phyloP scores from a whole-genome alignment of 2,329 filamentous ascomycete genomes.

The Seiridium cupressi region DNA sequence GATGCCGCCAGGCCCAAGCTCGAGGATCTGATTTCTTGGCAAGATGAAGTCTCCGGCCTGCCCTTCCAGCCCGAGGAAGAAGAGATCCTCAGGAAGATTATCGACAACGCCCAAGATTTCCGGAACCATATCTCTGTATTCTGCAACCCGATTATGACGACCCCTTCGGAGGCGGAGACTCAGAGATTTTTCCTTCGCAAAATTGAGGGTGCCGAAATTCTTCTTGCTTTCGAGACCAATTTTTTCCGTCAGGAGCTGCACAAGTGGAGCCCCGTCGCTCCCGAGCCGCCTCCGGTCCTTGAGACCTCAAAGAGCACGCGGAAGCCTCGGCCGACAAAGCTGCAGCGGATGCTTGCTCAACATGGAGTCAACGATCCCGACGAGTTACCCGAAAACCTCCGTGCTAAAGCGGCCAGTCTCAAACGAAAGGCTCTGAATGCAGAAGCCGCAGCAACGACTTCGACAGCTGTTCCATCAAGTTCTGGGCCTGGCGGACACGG shows the following conservation, averaged over 20 bases:
- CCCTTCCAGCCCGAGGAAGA: conserved; percentile 98
- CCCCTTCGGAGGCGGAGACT: conserved; percentile 81
- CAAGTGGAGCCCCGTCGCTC: conserved; percentile 89
- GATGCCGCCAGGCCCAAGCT: conserved; percentile 94
- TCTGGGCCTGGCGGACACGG: conserved; percentile 20
- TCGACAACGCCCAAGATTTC: conserved; percentile 81
- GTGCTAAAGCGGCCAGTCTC: conserved; percentile 71
- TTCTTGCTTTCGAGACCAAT: conserved; percentile 92
- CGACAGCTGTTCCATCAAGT: conserved; percentile 18
- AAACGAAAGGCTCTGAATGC: conserved; percentile 69
- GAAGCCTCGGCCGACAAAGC: conserved; percentile 93
- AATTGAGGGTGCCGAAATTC: conserved; percentile 92
- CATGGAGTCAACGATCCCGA: conserved; percentile 88
- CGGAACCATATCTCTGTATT: conserved; percentile 77
- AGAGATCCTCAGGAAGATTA: conserved; percentile 79
- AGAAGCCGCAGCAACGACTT: conserved; percentile 45
- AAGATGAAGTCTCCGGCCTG: conserved; percentile 74
- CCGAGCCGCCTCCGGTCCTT: conserved; percentile 79
- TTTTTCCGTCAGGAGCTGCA: conserved; percentile 95
- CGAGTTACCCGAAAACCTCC: conserved; percentile 79
- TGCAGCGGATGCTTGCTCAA: conserved; percentile 90
- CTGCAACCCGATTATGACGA: conserved; percentile 78
- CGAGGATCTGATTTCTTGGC: conserved; percentile 81
- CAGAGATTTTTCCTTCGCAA: conserved; percentile 96
- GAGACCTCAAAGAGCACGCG: conserved; percentile 87